A percentile compares a stretch with the other conserved stretches of the same genome.
phyloP scores from a whole-genome alignment of 1,284 basidiomycete species.

The Jaminaea rosea region DNA sequence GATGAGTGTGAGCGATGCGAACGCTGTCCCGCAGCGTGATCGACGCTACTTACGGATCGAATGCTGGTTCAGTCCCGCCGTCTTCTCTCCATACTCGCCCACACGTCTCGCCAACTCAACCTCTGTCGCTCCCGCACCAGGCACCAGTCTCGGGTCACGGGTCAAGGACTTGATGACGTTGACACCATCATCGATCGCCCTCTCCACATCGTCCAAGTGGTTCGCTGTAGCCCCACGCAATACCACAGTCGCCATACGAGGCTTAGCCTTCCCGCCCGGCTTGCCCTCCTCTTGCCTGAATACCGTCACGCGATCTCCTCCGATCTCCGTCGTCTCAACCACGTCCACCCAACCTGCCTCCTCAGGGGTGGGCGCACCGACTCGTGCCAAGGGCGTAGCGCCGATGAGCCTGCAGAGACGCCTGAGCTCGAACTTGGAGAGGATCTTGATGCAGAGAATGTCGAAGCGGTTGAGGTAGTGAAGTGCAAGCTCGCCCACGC shows the following conservation, averaged over 20 bases:
- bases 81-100: conserved; percentile 73
- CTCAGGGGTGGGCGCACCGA: conserved; percentile 90
- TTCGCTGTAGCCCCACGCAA: conserved; percentile 78
- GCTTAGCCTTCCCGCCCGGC: conserved; percentile 41
- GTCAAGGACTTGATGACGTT: conserved; percentile 90
- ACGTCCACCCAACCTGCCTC: conserved; percentile 90
- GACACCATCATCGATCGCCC: conserved; percentile 92
- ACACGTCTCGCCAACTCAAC: conserved; percentile 78
- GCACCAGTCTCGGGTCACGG: conserved; percentile 80
- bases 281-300: conserved; percentile 62
- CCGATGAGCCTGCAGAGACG: conserved; percentile 88
- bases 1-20: no score
- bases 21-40: no score
- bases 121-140: conserved; percentile 90
- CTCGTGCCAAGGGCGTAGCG: conserved; percentile 86
- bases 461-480: conserved; percentile 91
- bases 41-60: no score
- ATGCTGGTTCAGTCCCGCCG: conserved; percentile 87
- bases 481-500: conserved; percentile 87
- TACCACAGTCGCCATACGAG: conserved; percentile 43
- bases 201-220: conserved; percentile 86
- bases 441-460: conserved; percentile 91
- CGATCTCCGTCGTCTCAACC: conserved; percentile 90
- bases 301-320: conserved; percentile 94
- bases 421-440: conserved; percentile 95